Percentiles rank a stretch among this genome's conserved stretches.
Conservation (phyloP, 257 asterid species). For the Misopates orontium region DNA sequence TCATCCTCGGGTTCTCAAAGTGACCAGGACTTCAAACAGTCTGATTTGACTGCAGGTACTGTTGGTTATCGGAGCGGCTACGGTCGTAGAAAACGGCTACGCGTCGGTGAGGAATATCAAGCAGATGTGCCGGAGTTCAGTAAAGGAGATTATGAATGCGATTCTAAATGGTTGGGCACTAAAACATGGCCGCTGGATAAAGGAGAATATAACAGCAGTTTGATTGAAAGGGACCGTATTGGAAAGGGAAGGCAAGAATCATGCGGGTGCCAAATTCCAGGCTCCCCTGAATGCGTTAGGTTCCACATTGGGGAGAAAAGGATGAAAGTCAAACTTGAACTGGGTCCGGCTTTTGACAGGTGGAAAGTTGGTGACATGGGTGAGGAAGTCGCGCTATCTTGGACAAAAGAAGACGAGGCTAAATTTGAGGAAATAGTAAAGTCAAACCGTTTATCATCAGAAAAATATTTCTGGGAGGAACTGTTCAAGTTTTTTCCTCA, state of each 20-base stretch:
- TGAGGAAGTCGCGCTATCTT: conserved; percentile 48
- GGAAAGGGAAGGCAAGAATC: conserved; percentile 67
- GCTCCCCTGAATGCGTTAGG: conserved; percentile 56
- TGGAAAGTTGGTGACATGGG: conserved; percentile 61
- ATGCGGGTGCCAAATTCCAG: conserved; percentile 55
- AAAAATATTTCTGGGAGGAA: conserved; percentile 52
- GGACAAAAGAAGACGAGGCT: conserved; percentile 54
- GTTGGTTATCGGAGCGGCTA: conserved; percentile 3
- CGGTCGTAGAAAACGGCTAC: conserved; percentile 33
- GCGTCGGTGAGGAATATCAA: conserved; percentile 47
- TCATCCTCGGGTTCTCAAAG: conserved; percentile 39
- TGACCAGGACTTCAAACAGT: conserved; percentile 28
- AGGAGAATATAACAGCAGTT: conserved; percentile 29
- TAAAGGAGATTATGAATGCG: conserved; percentile 40
- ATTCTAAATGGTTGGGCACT: conserved; percentile 63
- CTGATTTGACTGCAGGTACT: conserved; percentile 40
- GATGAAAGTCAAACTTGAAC: conserved; percentile 48
- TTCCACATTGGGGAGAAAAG: conserved; percentile 56
- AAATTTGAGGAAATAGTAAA: conserved; percentile 45
- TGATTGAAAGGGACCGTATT: conserved; percentile 61
- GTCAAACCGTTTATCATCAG: conserved; percentile 40
- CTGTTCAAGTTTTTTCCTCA: conserved; percentile 44
- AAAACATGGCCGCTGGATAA: conserved; percentile 56
- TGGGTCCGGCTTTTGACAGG: conserved; percentile 51
- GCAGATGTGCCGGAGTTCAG: conserved; percentile 47